Evolutionary conservation across 371 early-diverging fungal species (phyloP).

Genomic region (Globomyces sp.): DNA sequence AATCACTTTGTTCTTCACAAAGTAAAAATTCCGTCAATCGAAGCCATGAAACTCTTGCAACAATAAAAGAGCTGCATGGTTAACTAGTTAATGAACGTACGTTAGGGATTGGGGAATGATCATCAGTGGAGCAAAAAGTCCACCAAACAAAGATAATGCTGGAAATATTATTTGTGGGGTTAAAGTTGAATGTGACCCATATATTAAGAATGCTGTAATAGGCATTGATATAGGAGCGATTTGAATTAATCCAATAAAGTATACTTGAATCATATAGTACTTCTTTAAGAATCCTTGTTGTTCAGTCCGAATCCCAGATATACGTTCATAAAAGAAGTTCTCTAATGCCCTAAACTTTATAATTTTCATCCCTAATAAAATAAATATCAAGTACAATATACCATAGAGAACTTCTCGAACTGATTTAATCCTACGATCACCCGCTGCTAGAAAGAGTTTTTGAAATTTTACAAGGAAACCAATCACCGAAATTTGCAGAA

Average conservation of each 20-base stretch:
- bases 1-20: conserved; percentile 8
- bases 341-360: conserved; percentile 12
- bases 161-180: background rate
- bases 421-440: conserved; percentile 28
- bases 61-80: background rate
- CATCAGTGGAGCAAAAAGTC: background rate
- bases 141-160: background rate
- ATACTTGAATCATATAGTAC: conserved; percentile 13
- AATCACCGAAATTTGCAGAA: conserved; percentile 13
- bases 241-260: conserved; percentile 24
- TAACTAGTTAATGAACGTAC: too few species aligned
- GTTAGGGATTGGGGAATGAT: background rate
- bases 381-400: conserved; percentile 5
- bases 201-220: too few species aligned
- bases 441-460: background rate
- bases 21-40: conserved; percentile 50
- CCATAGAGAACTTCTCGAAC: conserved; percentile 32
- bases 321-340: conserved; percentile 15
- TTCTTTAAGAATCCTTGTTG: conserved; percentile 18
- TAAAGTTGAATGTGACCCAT: background rate
- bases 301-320: conserved; percentile 15
- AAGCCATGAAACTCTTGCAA: conserved; percentile 41
- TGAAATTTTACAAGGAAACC: conserved; percentile 6
- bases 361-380: background rate
- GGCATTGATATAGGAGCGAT: conserved; percentile 31